These are phyloP conservation scores for Biancaea sappan DNA, from an alignment of 306 rosid genomes.

Conservation along the genomic window DNA sequence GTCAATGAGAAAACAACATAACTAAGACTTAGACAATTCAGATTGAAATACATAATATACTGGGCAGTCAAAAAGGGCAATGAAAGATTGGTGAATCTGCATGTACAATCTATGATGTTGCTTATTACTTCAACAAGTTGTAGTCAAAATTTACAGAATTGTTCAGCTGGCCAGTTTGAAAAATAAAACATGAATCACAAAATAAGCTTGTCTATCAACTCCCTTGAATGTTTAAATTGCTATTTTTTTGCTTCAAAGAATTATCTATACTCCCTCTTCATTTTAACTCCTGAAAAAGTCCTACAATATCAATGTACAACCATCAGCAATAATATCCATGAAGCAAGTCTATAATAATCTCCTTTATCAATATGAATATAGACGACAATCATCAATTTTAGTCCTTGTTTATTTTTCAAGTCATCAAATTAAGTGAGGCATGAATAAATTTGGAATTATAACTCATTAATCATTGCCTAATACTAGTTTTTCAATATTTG, in stretches of 20 bases:
- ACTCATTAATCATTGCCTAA: too few relatives aligned
- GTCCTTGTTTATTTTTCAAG: neutral
- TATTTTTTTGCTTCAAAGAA: slow-evolving; percentile 76
- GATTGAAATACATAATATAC: neutral
- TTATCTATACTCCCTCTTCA: slow-evolving; percentile 88
- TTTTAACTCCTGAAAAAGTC: slow-evolving; percentile 85
- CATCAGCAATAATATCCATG: slow-evolving; percentile 17
- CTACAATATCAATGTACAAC: slow-evolving; percentile 45
- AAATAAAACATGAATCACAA: slow-evolving; percentile 66
- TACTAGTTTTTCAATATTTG: too few relatives aligned
- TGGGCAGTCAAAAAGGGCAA: slow-evolving; percentile 10
- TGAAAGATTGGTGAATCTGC: slow-evolving; percentile 16
- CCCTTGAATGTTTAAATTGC: slow-evolving; percentile 17
- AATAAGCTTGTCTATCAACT: slow-evolving; percentile 29
- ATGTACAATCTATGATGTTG: slow-evolving; percentile 47
- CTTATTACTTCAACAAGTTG: slow-evolving; percentile 32
- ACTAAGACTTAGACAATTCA: neutral
- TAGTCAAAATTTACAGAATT: slow-evolving; percentile 50
- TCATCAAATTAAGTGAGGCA: neutral
- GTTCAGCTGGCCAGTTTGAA: slow-evolving; percentile 47
- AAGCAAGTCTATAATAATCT: slow-evolving; percentile 16
- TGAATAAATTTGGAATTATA: neutral
- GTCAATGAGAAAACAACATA: neutral
- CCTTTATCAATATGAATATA: neutral
- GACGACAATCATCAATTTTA: slow-evolving; percentile 13